phyloP scores from a whole-genome alignment of 257 asterid genomes.

The Solanum lycopersicoides region DNA sequence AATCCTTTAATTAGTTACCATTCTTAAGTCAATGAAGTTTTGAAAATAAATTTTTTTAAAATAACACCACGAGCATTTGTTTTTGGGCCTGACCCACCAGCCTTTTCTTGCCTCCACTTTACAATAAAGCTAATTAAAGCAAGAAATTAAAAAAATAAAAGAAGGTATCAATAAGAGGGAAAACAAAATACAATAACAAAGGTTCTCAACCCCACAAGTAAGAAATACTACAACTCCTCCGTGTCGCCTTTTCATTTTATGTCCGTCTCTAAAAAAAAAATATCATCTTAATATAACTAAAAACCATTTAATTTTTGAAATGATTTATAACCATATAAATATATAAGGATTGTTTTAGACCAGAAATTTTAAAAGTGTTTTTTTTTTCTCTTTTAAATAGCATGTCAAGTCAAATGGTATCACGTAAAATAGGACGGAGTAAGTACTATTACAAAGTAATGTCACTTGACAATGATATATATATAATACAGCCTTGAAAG shows the following conservation, averaged over 20 bases:
- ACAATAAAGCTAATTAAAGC: constrained; percentile 43
- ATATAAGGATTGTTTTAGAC: not conserved
- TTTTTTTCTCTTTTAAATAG: no score
- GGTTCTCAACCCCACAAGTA: constrained; percentile 38
- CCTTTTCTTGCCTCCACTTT: constrained; percentile 56
- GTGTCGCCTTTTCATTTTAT: not conserved
- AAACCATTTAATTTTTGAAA: no score
- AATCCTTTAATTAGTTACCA: not conserved
- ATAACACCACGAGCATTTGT: constrained; percentile 31
- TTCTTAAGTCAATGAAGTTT: constrained; percentile 36
- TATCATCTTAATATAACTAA: no score
- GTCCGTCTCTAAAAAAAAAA: no score
- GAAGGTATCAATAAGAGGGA: constrained; percentile 7
- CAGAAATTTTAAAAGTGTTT: not conserved
- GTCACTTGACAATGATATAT: constrained; percentile 26
- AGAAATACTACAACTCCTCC: constrained; percentile 14
- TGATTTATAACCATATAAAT: no score
- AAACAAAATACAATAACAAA: constrained; percentile 11
- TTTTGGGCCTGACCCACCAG: constrained; percentile 54
- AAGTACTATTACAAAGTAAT: not conserved
- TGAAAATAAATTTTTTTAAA: not conserved
- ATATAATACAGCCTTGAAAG: constrained; percentile 18
- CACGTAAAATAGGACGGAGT: not conserved
- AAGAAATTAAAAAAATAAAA: constrained; percentile 20
- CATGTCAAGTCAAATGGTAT: not conserved